Percentiles rank a stretch among this genome's conserved stretches.
Evolutionary conservation across 768 basidiomycete species (phyloP).

Genomic region (Ephemerocybe angulata): DNA sequence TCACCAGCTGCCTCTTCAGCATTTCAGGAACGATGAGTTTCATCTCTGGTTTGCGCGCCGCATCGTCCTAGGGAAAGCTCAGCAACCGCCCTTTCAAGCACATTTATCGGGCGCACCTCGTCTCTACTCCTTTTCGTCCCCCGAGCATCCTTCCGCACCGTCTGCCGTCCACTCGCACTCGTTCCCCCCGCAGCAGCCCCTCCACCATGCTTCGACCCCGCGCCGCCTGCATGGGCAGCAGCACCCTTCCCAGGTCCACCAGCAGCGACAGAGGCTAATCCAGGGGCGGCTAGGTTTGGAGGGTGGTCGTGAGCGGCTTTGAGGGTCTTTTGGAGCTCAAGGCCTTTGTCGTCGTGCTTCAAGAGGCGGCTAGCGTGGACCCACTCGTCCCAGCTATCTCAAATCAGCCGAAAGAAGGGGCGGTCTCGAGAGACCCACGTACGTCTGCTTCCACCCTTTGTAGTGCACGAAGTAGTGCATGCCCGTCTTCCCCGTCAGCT

Average conservation of each 20-base stretch:
- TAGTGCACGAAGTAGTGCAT: conserved; percentile 95
- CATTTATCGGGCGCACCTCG: conserved; percentile 45
- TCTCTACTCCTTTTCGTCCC: conserved; percentile 74
- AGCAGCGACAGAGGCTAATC: background rate
- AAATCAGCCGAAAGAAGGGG: background rate
- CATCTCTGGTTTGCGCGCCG: conserved; percentile 78
- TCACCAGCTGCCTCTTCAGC: conserved; percentile 86
- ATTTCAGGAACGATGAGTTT: conserved; percentile 85
- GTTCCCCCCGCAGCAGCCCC: conserved; percentile 22
- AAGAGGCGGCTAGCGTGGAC: conserved; percentile 77
- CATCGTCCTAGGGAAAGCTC: no score
- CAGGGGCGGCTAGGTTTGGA: background rate
- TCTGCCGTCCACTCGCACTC: conserved; percentile 24
- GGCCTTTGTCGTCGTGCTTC: conserved; percentile 79
- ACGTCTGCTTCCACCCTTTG: conserved; percentile 99
- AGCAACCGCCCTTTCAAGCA: conserved; percentile 2
- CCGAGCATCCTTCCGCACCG: conserved; percentile 56
- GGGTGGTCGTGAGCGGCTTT: conserved; percentile 16
- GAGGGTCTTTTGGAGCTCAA: conserved; percentile 73
- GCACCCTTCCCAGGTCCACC: conserved; percentile 22
- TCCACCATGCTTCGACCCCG: conserved; percentile 28
- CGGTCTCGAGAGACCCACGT: conserved; percentile 22
- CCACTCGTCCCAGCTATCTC: conserved; percentile 92
- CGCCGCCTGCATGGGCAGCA: conserved; percentile 19
- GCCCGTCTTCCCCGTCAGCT: conserved; percentile 58